Evolutionary conservation across 306 rosid genomes (phyloP).

Genomic region (Acmispon strigosus): DNA sequence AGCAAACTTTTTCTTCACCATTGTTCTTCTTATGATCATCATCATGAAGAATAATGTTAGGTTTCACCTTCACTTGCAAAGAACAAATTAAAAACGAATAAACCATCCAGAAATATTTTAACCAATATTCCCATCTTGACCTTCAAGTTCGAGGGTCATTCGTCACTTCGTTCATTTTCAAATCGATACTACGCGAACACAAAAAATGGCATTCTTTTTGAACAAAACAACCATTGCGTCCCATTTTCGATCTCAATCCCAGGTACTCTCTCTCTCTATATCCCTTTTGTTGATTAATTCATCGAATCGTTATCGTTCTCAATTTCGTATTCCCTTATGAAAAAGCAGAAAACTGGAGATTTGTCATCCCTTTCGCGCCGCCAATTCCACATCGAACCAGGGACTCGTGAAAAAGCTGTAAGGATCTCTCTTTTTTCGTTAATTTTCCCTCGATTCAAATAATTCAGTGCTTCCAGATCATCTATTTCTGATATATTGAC

Average conservation of each 20-base stretch:
- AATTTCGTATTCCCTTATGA: background rate
- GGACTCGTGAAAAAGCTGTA: constrained; percentile 87
- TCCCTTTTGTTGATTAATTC: background rate
- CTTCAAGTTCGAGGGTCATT: too few relatives aligned
- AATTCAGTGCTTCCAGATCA: background rate
- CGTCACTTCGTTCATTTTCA: too few relatives aligned
- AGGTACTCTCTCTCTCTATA: constrained; percentile 17
- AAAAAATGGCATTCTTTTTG: constrained; percentile 66
- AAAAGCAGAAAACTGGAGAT: constrained; percentile 39
- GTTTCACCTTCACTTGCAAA: too few relatives aligned
- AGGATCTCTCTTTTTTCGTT: background rate
- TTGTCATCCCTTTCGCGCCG: constrained; percentile 51
- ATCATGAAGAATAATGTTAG: too few relatives aligned
- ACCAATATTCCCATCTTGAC: too few relatives aligned
- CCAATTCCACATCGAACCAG: constrained; percentile 64
- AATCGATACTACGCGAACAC: too few relatives aligned
- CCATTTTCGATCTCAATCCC: constrained; percentile 52
- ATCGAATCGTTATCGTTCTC: background rate
- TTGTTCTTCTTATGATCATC: too few relatives aligned
- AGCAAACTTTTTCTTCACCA: too few relatives aligned
- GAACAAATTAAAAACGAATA: too few relatives aligned
- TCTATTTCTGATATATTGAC: background rate
- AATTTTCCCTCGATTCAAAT: background rate
- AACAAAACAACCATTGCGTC: constrained; percentile 52
- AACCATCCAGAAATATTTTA: too few relatives aligned